Evolutionary conservation across 2,329 filamentous ascomycete genomes (phyloP).

Genomic region (Aurifilum marmelostoma): DNA sequence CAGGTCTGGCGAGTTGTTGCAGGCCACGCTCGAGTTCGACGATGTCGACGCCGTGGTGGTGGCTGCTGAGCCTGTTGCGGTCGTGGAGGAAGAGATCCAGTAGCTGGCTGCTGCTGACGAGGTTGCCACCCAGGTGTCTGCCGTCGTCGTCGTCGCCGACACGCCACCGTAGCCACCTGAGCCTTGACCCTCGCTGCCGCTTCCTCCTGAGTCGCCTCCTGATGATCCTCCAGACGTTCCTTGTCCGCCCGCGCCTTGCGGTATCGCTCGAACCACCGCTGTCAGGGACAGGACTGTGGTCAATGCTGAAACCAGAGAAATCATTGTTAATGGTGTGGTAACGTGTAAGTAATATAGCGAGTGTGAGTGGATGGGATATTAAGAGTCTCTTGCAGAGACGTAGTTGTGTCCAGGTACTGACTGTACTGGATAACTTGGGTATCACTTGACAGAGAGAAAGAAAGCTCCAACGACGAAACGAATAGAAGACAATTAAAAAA

Average conservation of each 20-base stretch:
- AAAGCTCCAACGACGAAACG: not conserved
- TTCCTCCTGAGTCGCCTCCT: constrained; percentile 13
- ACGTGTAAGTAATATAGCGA: not conserved
- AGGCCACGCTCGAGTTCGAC: constrained; percentile 52
- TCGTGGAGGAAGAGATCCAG: constrained; percentile 14
- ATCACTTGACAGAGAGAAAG: not conserved
- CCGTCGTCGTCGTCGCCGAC: constrained; percentile 17
- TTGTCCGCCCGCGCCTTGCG: constrained; percentile 20
- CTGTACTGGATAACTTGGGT: not conserved
- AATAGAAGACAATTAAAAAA: not conserved
- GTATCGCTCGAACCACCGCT: constrained; percentile 23
- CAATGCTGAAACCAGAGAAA: constrained; percentile 19
- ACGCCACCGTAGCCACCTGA: constrained; percentile 11
- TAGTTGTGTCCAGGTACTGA: not conserved
- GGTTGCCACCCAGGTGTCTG: not conserved
- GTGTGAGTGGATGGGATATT: not conserved
- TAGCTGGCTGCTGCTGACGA: constrained; percentile 11
- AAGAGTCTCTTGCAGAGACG: constrained; percentile 6
- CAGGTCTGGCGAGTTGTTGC: constrained; percentile 80
- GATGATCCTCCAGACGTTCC: constrained; percentile 8
- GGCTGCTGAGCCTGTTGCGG: constrained; percentile 17
- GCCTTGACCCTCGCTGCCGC: not conserved
- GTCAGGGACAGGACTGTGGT: constrained; percentile 22
- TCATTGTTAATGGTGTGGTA: constrained; percentile 13
- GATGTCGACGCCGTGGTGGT: constrained; percentile 34